Evolutionary conservation across 116 monocot species (phyloP).

Genomic region (Papilionanthe hybrid): DNA sequence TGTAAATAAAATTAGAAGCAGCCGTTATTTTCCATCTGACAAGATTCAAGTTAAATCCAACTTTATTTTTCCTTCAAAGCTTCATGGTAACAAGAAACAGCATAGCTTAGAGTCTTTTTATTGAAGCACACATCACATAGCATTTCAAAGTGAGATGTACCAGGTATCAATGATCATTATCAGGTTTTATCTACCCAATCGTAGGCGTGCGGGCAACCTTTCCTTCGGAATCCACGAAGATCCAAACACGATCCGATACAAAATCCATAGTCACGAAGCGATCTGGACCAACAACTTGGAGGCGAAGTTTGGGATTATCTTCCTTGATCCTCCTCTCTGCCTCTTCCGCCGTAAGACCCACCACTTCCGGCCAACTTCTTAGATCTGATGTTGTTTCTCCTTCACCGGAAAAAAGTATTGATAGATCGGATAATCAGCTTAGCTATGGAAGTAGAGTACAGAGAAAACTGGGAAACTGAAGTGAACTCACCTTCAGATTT

Average conservation of each 20-base stretch:
- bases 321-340: conserved; percentile 18
- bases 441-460: not conserved
- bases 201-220: conserved; percentile 10
- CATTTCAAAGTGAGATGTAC: not conserved
- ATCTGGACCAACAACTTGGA: conserved; percentile 11
- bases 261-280: conserved; percentile 13
- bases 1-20: no score
- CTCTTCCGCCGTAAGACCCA: conserved; percentile 18
- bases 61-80: no score
- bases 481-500: not conserved
- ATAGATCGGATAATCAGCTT: not conserved
- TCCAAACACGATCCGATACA: conserved; percentile 11
- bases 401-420: not conserved
- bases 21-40: no score
- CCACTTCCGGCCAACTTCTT: conserved; percentile 18
- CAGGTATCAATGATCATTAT: not conserved
- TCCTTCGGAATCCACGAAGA: conserved; percentile 16
- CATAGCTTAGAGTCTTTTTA: not conserved
- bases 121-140: not conserved
- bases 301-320: not conserved
- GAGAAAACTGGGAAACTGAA: not conserved
- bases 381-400: not conserved
- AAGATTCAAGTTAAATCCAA: no score
- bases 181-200: conserved; percentile 12
- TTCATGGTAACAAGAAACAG: not conserved